Conservation (phyloP, 1,284 basidiomycete species). For the Exobasidium rhododendri region DNA sequence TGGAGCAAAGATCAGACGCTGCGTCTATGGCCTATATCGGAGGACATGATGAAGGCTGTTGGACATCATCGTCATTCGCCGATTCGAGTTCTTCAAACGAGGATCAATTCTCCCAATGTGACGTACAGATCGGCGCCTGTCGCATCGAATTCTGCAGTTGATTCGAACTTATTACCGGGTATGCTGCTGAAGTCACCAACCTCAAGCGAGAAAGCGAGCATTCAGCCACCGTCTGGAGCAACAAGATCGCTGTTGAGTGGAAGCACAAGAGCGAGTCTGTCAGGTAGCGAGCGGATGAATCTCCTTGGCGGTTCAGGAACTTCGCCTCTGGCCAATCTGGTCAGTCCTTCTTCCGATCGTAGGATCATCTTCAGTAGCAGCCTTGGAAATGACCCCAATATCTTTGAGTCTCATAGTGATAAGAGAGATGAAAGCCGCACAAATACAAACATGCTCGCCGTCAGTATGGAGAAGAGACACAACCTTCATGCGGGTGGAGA, state of each 20-base stretch:
- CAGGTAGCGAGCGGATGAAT: constrained; percentile 23
- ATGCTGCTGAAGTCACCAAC: background rate
- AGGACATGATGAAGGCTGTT: constrained; percentile 64
- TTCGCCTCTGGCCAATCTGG: background rate
- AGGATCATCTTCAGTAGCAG: background rate
- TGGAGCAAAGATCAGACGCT: constrained; percentile 95
- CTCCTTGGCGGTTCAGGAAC: background rate
- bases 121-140: constrained; percentile 38
- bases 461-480: background rate
- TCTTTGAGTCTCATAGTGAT: background rate
- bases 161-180: background rate
- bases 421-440: background rate
- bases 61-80: constrained; percentile 60
- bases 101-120: constrained; percentile 52
- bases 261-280: constrained; percentile 26
- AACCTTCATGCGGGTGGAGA: background rate
- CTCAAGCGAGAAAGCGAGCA: constrained; percentile 1
- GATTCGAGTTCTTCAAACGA: constrained; percentile 60
- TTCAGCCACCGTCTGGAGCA: constrained; percentile 30
- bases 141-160: background rate
- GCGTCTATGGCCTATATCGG: constrained; percentile 81
- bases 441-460: background rate
- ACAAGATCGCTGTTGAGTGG: constrained; percentile 34
- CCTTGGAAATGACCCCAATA: background rate
- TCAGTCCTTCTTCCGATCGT: background rate